Evolutionary conservation across 768 basidiomycete genomes (phyloP), one percentile per base, ranked within the genome.

Genomic region (Leccinum rimulosum): DNA sequence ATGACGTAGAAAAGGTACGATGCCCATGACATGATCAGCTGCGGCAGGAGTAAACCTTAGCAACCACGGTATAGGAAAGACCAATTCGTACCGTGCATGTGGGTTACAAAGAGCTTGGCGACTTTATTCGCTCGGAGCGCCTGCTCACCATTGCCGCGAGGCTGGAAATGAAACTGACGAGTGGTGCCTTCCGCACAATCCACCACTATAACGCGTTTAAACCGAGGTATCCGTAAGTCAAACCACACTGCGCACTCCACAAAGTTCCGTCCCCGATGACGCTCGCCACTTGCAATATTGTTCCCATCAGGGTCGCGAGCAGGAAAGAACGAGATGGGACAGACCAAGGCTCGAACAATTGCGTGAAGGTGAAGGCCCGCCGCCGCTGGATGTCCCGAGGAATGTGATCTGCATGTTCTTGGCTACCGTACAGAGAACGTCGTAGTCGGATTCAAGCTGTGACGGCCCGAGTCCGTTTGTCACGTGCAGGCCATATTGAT

Each of bases 121-220:
- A 93, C 76, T 58, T 75, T 82, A 36, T 69, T 77, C 17, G 79
- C 66, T 65, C 76, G 79, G 56, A 85, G 65, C 52, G 65, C 43
- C 66, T 64, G 51, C 61, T 71, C 56, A 45, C 61, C 61, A 64
- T 65, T 59, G 33, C 64, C 56, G 50, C 61, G 65, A n/a, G 85
- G 83, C 58, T 88, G 85, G 5, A 75, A 72, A 17, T 76, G 73
- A 62, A 92, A 86, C 68, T 93, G 90, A 28, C 87, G 78, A 14
- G 82, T 74, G 12, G 90, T 91, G 36, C 91, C 91, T 73, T 92
- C 89, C 14, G 88, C 91, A 72, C 90, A 91, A 70, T 93, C 90
- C 22, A 93, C 80, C 87, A 93, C 89, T 90, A 65, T 28, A 47
- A 50, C 12, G 31, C 25, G 45, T 15, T 49, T 50, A 55, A 61